Evolutionary conservation across 225 moss, liverwort and hornwort genomes (phyloP).

Genomic region (Sphagnum contortum): DNA sequence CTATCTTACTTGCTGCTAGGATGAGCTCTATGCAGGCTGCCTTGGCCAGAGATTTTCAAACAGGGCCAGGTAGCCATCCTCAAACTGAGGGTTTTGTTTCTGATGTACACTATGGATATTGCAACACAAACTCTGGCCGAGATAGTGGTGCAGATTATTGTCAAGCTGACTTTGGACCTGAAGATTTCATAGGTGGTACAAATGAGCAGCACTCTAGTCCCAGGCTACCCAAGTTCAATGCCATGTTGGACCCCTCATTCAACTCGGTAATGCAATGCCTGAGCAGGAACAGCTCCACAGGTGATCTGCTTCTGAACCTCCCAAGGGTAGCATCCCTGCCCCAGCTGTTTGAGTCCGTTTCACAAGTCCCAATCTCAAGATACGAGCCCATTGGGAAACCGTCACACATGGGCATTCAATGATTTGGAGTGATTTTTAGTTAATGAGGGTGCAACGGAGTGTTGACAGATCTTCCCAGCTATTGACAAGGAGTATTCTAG

Average conservation of each 20-base stretch:
- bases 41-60: slow-evolving; percentile 44
- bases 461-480: too few species aligned
- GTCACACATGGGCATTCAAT: slow-evolving; percentile 38
- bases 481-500: too few species aligned
- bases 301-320: slow-evolving; percentile 76
- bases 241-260: slow-evolving; percentile 53
- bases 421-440: slow-evolving; percentile 7
- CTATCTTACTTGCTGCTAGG: slow-evolving; percentile 47
- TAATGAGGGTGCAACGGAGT: neutral
- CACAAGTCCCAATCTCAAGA: slow-evolving; percentile 49
- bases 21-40: slow-evolving; percentile 58
- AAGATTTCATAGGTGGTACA: slow-evolving; percentile 14
- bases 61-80: slow-evolving; percentile 14
- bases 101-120: slow-evolving; percentile 24
- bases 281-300: slow-evolving; percentile 55
- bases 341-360: slow-evolving; percentile 66
- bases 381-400: slow-evolving; percentile 4
- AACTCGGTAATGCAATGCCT: slow-evolving; percentile 49
- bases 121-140: slow-evolving; percentile 9
- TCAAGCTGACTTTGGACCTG: slow-evolving; percentile 45
- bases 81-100: slow-evolving; percentile 19
- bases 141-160: slow-evolving; percentile 13
- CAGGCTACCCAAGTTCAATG: slow-evolving; percentile 37
- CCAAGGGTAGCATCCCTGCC: slow-evolving; percentile 86
- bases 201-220: slow-evolving; percentile 7